These are phyloP conservation scores for Epichloe festucae DNA, from an alignment of 2,329 filamentous ascomycete species.

Conservation along the genomic window DNA sequence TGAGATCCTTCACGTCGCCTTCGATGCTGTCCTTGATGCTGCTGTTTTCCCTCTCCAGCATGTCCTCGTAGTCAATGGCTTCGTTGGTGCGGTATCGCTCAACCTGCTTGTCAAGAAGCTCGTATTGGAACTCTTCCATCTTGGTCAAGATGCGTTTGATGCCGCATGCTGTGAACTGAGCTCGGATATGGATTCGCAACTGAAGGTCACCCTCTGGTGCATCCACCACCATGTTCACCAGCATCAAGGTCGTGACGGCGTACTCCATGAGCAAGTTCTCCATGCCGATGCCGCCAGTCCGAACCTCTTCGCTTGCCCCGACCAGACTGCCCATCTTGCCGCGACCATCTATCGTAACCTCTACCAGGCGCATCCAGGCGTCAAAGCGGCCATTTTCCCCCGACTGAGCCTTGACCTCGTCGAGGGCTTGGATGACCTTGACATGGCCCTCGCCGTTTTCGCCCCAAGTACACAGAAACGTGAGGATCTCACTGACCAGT, in stretches of 20 bases:
- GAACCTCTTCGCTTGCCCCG: constrained; percentile 88
- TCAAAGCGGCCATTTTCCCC: constrained; percentile 94
- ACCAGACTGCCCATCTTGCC: constrained; percentile 98
- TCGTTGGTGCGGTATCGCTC: constrained; percentile 88
- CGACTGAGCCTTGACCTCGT: constrained; percentile 76
- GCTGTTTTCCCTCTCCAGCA: constrained; percentile 80
- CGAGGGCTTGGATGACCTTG: constrained; percentile 87
- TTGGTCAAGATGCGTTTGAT: constrained; percentile 89
- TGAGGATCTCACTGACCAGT: constrained; percentile 88
- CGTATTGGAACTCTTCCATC: constrained; percentile 98
- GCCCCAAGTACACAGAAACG: constrained; percentile 91
- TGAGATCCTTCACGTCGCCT: constrained; percentile 80
- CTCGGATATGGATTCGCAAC: constrained; percentile 83
- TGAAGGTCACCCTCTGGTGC: constrained; percentile 81
- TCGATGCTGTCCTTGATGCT: constrained; percentile 83
- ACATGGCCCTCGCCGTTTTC: constrained; percentile 72
- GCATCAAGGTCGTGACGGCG: constrained; percentile 81
- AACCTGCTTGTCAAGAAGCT: constrained; percentile 95
- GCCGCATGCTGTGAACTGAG: constrained; percentile 90
- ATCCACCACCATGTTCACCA: constrained; percentile 95
- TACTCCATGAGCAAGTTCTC: constrained; percentile 99
- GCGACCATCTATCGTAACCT: constrained; percentile 90
- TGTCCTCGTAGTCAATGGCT: constrained; percentile 95
- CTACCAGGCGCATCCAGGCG: constrained; percentile 96
- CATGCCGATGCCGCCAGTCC: constrained; percentile 93